Base-by-base conservation (phyloP, 2,329 filamentous ascomycete species). In the Iodosphaeria phyllophila region DNA sequence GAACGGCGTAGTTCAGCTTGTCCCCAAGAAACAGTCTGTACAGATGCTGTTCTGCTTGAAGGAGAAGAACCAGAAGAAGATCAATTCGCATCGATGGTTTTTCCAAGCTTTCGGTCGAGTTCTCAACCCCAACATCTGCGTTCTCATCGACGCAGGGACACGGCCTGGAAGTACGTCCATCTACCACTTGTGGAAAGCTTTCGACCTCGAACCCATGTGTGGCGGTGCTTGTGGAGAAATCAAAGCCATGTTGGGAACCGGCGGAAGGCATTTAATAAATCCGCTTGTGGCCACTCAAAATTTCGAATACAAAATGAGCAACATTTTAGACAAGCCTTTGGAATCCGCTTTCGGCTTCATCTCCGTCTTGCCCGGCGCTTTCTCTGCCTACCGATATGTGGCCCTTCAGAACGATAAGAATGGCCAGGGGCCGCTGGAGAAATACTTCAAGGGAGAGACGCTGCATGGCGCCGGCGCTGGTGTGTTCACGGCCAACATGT, bases 21-120 rank as follows among this genome's bases (percentile, higher is more conserved):
- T 89, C 33, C 74, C 75, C 23, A 80, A 83, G 42, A 76, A 77
- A 31, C 83, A 89, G 32, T 86, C 89, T 0, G 79, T 98, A 3
- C 89, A 98, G 54, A 76, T 98, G 58, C 68, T 98, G 4, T 98
- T 98, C 59, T 98, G 89, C 48, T 52, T 98, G 32, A 98, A 98
- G 58, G 89, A 98, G 47, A 95, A 93, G 67, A 98, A 98, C 47
- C 84, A 93, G 56, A 98, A 98, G 61, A 98, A 98, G 63, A 98
- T 98, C 66, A 98, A 98, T 48, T 95, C 89, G 0, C 89, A 98
- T 49, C 64, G 89, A 47, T 98, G 89, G 89, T 95, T 98, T 57
- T 98, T 98, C 63, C 77, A 91, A 38, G 89, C 86, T 0, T 98
- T 98, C 47, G 89, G 89, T 16, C 69, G 74, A 13, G 78, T 95